Evolutionary conservation across 1,139 yeast genomes (phyloP).

Genomic region (Lodderomyces metapsilosis): DNA sequence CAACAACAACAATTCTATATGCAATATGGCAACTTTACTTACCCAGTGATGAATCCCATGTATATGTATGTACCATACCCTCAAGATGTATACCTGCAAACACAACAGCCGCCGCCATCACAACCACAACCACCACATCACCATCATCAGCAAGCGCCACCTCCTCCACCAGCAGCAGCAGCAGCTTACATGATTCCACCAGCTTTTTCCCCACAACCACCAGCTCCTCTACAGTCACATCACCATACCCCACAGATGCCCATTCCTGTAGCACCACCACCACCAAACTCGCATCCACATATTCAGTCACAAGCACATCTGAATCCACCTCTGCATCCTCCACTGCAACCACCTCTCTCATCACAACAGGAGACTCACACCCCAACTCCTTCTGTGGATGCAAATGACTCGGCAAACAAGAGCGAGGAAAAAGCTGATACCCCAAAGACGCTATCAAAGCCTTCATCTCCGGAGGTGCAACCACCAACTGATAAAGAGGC

Average conservation of each 20-base stretch:
- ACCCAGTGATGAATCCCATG: slow-evolving; percentile 16
- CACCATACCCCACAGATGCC: slow-evolving; percentile 6
- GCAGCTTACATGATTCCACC: slow-evolving; percentile 6
- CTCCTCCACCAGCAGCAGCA: neutral
- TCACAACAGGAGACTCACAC: neutral
- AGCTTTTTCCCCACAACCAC: slow-evolving; percentile 5
- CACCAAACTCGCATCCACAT: slow-evolving; percentile 2
- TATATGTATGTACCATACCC: slow-evolving; percentile 10
- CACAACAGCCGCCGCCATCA: slow-evolving; percentile 6
- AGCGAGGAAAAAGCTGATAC: neutral
- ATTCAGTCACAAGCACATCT: slow-evolving; percentile 1
- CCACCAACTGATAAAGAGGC: too few species aligned
- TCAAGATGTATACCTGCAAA: slow-evolving; percentile 9
- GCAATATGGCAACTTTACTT: slow-evolving; percentile 16
- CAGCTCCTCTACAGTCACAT: slow-evolving; percentile 7
- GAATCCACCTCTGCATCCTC: slow-evolving; percentile 1
- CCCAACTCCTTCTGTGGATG: neutral
- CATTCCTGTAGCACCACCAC: neutral
- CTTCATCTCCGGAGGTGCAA: neutral
- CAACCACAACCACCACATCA: neutral
- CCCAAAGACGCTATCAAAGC: neutral
- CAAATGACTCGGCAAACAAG: neutral
- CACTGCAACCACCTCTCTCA: neutral
- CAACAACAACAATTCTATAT: slow-evolving; percentile 23
- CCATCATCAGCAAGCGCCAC: neutral